A percentile compares a stretch with the other conserved stretches of the same genome.
Conservation (phyloP, 1,284 basidiomycete species). For the Mycosarcoma mackinlayi region DNA sequence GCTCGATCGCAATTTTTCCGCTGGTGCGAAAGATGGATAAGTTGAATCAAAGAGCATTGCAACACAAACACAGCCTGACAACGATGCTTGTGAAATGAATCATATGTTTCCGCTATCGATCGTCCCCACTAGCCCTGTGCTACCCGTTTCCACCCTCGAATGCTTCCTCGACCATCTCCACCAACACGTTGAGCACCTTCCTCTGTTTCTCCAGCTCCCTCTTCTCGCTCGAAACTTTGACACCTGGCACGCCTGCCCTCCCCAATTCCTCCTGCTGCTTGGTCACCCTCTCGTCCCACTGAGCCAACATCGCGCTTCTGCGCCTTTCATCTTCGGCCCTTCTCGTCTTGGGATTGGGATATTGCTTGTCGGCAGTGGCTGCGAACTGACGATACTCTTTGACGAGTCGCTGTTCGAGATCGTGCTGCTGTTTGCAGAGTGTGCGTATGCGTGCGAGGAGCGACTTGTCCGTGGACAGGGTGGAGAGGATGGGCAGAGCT, state of each 20-base stretch:
- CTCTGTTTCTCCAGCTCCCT: slow-evolving; percentile 22
- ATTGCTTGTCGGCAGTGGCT: slow-evolving; percentile 24
- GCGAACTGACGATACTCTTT: slow-evolving; percentile 25
- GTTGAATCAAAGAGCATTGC: too few relatives aligned
- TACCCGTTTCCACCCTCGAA: neutral
- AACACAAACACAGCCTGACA: too few relatives aligned
- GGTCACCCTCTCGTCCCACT: slow-evolving; percentile 24
- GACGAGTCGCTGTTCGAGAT: slow-evolving; percentile 25
- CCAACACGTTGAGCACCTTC: slow-evolving; percentile 26
- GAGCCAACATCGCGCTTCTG: slow-evolving; percentile 4
- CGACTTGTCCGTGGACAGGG: slow-evolving; percentile 16
- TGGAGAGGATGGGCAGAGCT: slow-evolving; percentile 32
- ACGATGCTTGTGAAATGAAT: too few relatives aligned
- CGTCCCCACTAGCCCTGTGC: too few relatives aligned
- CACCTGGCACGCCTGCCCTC: slow-evolving; percentile 14
- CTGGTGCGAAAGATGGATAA: neutral
- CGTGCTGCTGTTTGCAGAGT: slow-evolving; percentile 19
- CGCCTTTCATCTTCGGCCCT: slow-evolving; percentile 19
- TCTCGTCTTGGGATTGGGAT: slow-evolving; percentile 18
- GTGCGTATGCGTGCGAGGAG: slow-evolving; percentile 16
- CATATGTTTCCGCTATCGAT: too few relatives aligned
- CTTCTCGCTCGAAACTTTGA: slow-evolving; percentile 8
- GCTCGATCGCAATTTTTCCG: neutral
- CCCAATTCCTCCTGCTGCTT: slow-evolving; percentile 30
- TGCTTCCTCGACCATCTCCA: slow-evolving; percentile 29